A percentile compares a stretch with the other conserved stretches of the same genome.
Evolutionary conservation across 176 grass and related monocot species (phyloP).

Genomic region (Aegilops bicornis): DNA sequence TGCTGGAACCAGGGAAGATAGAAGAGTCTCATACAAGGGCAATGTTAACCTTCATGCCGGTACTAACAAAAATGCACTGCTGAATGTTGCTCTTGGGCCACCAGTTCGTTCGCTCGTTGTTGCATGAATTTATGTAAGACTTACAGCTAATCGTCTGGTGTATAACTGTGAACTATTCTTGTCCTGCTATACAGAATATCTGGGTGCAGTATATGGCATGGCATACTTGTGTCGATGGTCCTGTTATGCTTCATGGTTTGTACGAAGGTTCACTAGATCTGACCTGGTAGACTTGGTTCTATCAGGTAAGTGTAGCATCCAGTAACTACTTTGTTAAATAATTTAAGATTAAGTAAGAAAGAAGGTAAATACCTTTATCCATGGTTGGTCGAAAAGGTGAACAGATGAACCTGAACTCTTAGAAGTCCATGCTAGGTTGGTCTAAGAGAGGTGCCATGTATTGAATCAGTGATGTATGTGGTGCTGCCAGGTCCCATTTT

Average conservation of each 20-base stretch:
- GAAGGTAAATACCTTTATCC: conserved; percentile 4
- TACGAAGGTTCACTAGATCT: conserved; percentile 81
- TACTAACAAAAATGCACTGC: conserved; percentile 76
- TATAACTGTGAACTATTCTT: conserved; percentile 23
- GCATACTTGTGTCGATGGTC: conserved; percentile 89
- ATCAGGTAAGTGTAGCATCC: conserved; percentile 55
- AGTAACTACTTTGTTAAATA: background rate
- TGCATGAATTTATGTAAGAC: conserved; percentile 10
- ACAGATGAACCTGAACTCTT: conserved; percentile 97
- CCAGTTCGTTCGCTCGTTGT: conserved; percentile 51
- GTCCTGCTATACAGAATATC: conserved; percentile 60
- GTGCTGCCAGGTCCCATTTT: too few relatives aligned
- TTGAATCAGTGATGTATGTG: too few relatives aligned
- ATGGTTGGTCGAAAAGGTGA: conserved; percentile 94
- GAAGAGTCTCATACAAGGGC: conserved; percentile 70
- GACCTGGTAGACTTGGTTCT: conserved; percentile 93
- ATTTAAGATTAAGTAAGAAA: conserved; percentile 3
- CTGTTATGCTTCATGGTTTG: conserved; percentile 80
- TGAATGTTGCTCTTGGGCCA: conserved; percentile 89
- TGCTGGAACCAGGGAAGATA: conserved; percentile 93
- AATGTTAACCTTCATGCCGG: conserved; percentile 77
- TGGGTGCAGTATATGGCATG: conserved; percentile 92
- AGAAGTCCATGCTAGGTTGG: conserved; percentile 26
- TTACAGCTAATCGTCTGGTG: background rate
- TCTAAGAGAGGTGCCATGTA: too few relatives aligned